These are phyloP conservation scores for Hymenotorrendiella dingleyae DNA, from an alignment of 2,329 filamentous ascomycete genomes.

Conservation along the genomic window DNA sequence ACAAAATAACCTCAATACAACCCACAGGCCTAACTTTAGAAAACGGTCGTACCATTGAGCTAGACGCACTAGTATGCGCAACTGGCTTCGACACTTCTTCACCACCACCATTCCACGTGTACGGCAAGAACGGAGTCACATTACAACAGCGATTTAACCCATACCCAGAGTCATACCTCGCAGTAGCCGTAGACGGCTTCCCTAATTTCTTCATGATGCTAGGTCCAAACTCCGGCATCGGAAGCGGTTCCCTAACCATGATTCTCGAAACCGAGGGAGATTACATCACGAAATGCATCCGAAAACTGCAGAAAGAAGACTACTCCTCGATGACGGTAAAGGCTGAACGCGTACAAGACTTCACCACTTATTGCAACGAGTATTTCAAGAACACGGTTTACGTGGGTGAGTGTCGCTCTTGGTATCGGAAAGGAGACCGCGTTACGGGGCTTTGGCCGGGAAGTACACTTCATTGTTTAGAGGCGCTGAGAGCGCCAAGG, in stretches of 20 bases:
- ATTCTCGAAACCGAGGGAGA: constrained; percentile 25
- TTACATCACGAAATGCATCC: constrained; percentile 26
- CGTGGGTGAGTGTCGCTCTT: constrained; percentile 34
- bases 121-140: constrained; percentile 18
- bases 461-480: constrained; percentile 35
- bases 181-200: constrained; percentile 20
- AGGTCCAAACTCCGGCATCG: constrained; percentile 26
- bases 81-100: constrained; percentile 32
- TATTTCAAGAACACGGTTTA: constrained; percentile 51
- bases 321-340: constrained; percentile 40
- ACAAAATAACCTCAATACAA: constrained; percentile 40
- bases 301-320: constrained; percentile 40
- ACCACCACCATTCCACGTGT: constrained; percentile 23
- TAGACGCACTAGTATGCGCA: constrained; percentile 37
- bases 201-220: constrained; percentile 29
- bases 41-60: constrained; percentile 21
- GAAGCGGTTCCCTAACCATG: constrained; percentile 21
- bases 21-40: constrained; percentile 30
- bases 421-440: constrained; percentile 33
- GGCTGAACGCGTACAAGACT: constrained; percentile 43
- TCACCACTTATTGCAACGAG: constrained; percentile 40
- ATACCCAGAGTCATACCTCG: constrained; percentile 26
- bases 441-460: constrained; percentile 38
- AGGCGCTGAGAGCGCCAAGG: constrained; percentile 42
- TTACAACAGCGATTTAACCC: constrained; percentile 27